These are phyloP conservation scores for Fusarium duplospermum DNA, from an alignment of 2,329 filamentous ascomycete species.

Conservation along the genomic window DNA sequence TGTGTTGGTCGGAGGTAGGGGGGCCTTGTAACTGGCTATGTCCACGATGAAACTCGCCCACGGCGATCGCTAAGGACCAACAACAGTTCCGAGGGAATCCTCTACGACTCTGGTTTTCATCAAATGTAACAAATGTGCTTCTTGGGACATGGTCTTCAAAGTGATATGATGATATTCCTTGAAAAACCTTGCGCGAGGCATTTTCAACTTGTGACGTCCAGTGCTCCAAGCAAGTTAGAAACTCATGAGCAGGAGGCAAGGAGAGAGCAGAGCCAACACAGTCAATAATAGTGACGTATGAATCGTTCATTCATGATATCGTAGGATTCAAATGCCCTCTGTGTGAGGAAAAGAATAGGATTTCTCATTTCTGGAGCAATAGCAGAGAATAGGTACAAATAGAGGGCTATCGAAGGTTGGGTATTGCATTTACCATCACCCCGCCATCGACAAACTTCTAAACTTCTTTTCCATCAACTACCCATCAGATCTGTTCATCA, in stretches of 20 bases:
- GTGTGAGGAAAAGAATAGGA: neutral
- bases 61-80: neutral
- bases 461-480: neutral
- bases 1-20: neutral
- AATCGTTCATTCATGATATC: neutral
- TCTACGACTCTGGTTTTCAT: neutral
- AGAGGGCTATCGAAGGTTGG: neutral
- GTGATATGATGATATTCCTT: neutral
- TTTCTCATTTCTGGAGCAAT: neutral
- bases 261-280: neutral
- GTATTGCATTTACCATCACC: neutral
- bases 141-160: neutral
- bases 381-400: neutral
- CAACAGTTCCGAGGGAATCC: neutral
- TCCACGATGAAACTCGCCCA: neutral
- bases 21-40: neutral
- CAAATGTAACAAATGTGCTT: neutral
- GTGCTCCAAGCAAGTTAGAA: neutral
- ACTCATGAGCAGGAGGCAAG: neutral
- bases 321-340: neutral
- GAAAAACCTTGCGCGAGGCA: neutral
- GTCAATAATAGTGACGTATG: neutral
- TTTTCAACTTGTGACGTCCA: neutral
- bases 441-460: neutral
- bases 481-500: neutral